Evolutionary conservation across 306 rosid species (phyloP).

Genomic region (Notholithocarpus densiflorus): DNA sequence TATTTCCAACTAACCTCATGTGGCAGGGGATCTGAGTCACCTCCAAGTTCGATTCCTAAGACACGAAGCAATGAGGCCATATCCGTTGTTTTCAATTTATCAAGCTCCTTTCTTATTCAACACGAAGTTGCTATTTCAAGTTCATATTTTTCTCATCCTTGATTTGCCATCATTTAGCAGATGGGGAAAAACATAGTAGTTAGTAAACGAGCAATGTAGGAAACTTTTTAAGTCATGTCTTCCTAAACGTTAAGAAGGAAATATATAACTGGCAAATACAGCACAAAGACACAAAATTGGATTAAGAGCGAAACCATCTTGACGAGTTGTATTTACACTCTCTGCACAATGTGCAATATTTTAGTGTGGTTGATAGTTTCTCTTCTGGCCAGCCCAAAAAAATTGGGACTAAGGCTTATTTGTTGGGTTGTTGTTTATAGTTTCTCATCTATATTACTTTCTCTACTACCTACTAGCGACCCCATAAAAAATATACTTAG

Average conservation of each 20-base stretch:
- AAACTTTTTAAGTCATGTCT: not conserved
- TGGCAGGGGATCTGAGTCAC: too few relatives aligned
- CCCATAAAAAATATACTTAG: not conserved
- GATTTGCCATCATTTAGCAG: not conserved
- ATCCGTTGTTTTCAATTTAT: too few relatives aligned
- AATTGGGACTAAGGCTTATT: too few relatives aligned
- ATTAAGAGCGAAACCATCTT: not conserved
- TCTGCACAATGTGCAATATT: not conserved
- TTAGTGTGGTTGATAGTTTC: not conserved
- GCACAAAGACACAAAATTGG: not conserved
- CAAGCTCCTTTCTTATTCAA: too few relatives aligned
- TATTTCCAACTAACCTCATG: too few relatives aligned
- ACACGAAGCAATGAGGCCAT: too few relatives aligned
- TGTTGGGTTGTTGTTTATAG: not conserved
- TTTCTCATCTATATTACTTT: not conserved
- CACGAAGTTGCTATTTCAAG: too few relatives aligned
- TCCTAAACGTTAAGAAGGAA: slow-evolving; percentile 7
- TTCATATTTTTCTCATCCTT: too few relatives aligned
- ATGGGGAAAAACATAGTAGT: slow-evolving; percentile 8
- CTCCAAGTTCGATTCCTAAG: too few relatives aligned
- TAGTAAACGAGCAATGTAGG: not conserved
- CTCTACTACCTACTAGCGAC: not conserved
- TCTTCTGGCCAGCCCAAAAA: too few relatives aligned
- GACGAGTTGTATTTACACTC: not conserved
- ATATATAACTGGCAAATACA: not conserved